Evolutionary conservation across 75 land plant genomes (phyloP), one percentile per base, ranked within the genome.

Genomic region (Cryptomeria japonica): DNA sequence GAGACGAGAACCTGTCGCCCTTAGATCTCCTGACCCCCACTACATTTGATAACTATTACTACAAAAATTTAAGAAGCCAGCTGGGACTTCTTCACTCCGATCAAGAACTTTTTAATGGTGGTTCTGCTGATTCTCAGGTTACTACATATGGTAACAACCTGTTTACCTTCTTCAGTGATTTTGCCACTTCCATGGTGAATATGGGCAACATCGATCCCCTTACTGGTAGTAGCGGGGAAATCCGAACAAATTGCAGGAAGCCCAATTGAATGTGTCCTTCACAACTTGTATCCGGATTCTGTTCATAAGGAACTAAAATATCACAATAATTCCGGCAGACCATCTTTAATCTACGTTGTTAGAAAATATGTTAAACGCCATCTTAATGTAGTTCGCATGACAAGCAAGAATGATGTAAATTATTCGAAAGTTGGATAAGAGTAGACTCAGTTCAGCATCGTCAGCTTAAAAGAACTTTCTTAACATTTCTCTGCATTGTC

Each of bases 31-130:
- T 5, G 2, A 36, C 28, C 18, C 42, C 47, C n/a, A 58, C 64
- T 0, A 22, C 25, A 6, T 58, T 58, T 58, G 11, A 39, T 36
- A 83, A 83, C 39, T 19, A 12, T 19, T 83, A 37, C 84, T 83
- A 83, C n/a, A 13, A 39, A 37, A 37, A 83, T 44, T 9, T 83
- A 25, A 83, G 12, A 22, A 83, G 12, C 39, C 42, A 37, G 47
- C 15, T 19, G 25, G 84, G 84, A 83, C 31, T 83, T 41, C 84
- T 83, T 10, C 84, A 83, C 47, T 83, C 84, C 28, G 84, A 83
- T 14, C 84, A 83, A 25, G 84, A 83, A 18, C 34, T 72, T 28
- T 72, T 72, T 13, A 72, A 72, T 28, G 34, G 31, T 10, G 76
- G 76, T 0, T 72, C 64, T 58, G 64, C 25, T 22, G 25, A 58